A percentile compares a stretch with the other conserved stretches of the same genome.
Conservation (phyloP, 2,329 filamentous ascomycete species). For the Zasmidium angulare region DNA sequence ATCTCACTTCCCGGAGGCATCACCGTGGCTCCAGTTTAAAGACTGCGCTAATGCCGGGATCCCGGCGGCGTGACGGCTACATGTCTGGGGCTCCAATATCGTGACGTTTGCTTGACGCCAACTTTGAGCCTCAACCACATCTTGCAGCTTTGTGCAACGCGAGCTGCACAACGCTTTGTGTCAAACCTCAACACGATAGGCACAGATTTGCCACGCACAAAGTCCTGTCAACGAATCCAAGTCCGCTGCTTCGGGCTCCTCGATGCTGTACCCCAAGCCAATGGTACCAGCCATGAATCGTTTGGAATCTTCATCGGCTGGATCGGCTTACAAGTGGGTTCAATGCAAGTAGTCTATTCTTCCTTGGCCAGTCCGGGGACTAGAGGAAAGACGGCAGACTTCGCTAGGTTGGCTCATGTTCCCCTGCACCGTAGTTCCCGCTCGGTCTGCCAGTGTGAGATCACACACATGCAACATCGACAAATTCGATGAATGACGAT, state of each 20-base stretch:
- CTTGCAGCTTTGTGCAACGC: neutral
- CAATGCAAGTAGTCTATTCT: too few species aligned
- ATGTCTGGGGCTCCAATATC: neutral
- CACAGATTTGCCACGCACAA: too few species aligned
- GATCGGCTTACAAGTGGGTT: too few species aligned
- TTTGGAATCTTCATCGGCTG: too few species aligned
- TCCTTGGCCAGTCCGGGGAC: too few species aligned
- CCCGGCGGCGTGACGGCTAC: neutral
- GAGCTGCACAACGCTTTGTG: too few species aligned
- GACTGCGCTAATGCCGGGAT: neutral
- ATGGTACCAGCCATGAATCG: too few species aligned
- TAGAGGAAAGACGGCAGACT: neutral
- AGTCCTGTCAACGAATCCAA: too few species aligned
- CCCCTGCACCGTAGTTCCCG: neutral
- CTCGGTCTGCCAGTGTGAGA: neutral
- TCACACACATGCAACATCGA: neutral
- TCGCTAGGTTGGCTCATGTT: neutral
- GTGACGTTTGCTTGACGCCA: neutral
- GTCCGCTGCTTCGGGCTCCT: too few species aligned
- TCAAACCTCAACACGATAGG: too few species aligned
- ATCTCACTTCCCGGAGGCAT: neutral
- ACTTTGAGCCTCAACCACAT: neutral
- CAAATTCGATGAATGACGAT: neutral
- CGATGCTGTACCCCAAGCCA: too few species aligned
- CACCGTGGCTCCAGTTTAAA: neutral